A percentile compares a stretch with the other conserved stretches of the same genome.
Conservation (phyloP, 2,329 filamentous ascomycete species). For the Hymenotorrendiella dingleyae region DNA sequence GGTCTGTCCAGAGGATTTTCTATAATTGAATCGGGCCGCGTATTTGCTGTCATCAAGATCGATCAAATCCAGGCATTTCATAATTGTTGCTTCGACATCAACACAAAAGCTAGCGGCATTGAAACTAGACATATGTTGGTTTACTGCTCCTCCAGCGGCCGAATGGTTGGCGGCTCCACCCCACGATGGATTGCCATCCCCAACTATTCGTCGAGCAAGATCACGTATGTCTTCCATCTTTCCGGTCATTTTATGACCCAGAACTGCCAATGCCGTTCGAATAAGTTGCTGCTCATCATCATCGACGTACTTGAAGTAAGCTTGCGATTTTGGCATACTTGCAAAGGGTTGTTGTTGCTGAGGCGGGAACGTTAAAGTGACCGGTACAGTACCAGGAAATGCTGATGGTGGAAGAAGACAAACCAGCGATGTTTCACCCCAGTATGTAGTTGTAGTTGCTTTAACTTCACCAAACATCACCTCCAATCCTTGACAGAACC, state of each 20-base stretch:
- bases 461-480: slow-evolving; percentile 75
- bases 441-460: slow-evolving; percentile 58
- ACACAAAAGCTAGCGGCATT: slow-evolving; percentile 32
- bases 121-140: slow-evolving; percentile 38
- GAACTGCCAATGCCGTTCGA: slow-evolving; percentile 58
- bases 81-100: slow-evolving; percentile 40
- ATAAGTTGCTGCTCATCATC: slow-evolving; percentile 65
- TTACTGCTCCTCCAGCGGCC: slow-evolving; percentile 40
- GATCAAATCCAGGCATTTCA: slow-evolving; percentile 71
- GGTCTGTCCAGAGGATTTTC: slow-evolving; percentile 63
- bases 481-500: slow-evolving; percentile 72
- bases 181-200: slow-evolving; percentile 43
- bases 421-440: slow-evolving; percentile 57
- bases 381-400: slow-evolving; percentile 51
- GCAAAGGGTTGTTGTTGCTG: slow-evolving; percentile 38
- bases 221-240: slow-evolving; percentile 56
- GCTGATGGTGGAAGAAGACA: slow-evolving; percentile 56
- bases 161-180: slow-evolving; percentile 38
- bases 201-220: slow-evolving; percentile 55
- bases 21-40: slow-evolving; percentile 61
- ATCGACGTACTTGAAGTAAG: slow-evolving; percentile 68
- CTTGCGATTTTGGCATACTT: slow-evolving; percentile 42
- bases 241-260: slow-evolving; percentile 59
- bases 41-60: slow-evolving; percentile 70
- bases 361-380: slow-evolving; percentile 50